Conservation (phyloP, 2,329 filamentous ascomycete genomes). For the Bipolaris oryzae region DNA sequence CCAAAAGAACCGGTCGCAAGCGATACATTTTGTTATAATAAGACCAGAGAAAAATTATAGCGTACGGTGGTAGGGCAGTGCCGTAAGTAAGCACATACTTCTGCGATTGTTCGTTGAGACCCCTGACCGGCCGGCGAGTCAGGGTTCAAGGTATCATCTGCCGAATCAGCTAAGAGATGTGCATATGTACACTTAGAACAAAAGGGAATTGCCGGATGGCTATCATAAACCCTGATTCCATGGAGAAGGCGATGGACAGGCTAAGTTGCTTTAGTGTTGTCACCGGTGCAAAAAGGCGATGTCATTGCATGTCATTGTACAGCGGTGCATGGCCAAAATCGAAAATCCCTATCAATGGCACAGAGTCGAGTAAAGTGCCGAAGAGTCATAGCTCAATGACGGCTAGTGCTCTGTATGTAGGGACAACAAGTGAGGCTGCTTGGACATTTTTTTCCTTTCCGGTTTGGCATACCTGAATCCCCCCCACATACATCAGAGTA, state of each 20-base stretch:
- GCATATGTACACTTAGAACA: neutral
- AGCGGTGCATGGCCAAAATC: neutral
- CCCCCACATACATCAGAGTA: conserved; percentile 1
- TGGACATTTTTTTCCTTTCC: neutral
- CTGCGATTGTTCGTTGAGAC: neutral
- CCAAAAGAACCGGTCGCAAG: neutral
- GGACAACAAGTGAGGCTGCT: conserved; percentile 2
- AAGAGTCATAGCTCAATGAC: neutral
- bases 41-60: neutral
- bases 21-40: neutral
- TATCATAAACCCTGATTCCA: neutral
- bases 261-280: neutral
- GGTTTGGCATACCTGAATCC: conserved; percentile 1
- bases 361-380: too few species aligned
- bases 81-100: neutral
- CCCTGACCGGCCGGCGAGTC: conserved; percentile 1
- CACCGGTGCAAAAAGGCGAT: neutral
- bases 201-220: conserved; percentile 5
- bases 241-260: neutral
- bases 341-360: neutral
- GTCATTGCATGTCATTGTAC: neutral
- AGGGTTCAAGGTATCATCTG: neutral
- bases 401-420: neutral
- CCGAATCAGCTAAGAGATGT: conserved; percentile 6
- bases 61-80: neutral